A percentile compares a stretch with the other conserved stretches of the same genome.
Conservation (phyloP, 2,329 filamentous ascomycete genomes). For the Colletotrichum sp. region DNA sequence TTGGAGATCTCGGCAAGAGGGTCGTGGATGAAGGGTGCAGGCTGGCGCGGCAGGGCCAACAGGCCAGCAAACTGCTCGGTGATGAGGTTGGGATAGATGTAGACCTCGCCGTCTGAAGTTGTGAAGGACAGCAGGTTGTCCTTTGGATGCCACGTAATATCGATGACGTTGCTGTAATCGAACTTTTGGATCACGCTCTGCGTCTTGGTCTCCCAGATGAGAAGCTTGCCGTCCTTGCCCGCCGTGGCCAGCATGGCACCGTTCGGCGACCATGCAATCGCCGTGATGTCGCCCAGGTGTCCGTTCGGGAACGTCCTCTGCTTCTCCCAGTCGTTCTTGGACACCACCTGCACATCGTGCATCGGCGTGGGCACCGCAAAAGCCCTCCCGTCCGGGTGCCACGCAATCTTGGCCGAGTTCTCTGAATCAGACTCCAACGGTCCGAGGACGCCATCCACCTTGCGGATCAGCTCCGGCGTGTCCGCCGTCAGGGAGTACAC, state of each 20-base stretch:
- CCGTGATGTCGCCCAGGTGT: slow-evolving; percentile 84
- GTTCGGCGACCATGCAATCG: slow-evolving; percentile 92
- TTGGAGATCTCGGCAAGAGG: slow-evolving; percentile 72
- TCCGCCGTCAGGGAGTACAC: slow-evolving; percentile 83
- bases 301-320: slow-evolving; percentile 80
- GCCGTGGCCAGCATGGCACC: slow-evolving; percentile 82
- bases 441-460: slow-evolving; percentile 85
- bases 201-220: slow-evolving; percentile 89
- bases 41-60: slow-evolving; percentile 66
- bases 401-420: slow-evolving; percentile 74
- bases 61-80: slow-evolving; percentile 61
- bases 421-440: slow-evolving; percentile 79
- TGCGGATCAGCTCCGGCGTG: slow-evolving; percentile 80
- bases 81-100: slow-evolving; percentile 80
- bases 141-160: slow-evolving; percentile 88
- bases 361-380: slow-evolving; percentile 87
- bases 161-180: slow-evolving; percentile 83
- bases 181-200: slow-evolving; percentile 81
- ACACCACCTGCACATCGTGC: slow-evolving; percentile 84
- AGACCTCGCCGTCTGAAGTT: slow-evolving; percentile 90
- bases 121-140: slow-evolving; percentile 92
- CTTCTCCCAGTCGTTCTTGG: slow-evolving; percentile 87
- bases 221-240: slow-evolving; percentile 70
- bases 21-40: slow-evolving; percentile 86
- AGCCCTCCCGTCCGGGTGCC: slow-evolving; percentile 94